Conservation (phyloP, 73 alveolate genomes). For the Paramecium sexaurelia region DNA sequence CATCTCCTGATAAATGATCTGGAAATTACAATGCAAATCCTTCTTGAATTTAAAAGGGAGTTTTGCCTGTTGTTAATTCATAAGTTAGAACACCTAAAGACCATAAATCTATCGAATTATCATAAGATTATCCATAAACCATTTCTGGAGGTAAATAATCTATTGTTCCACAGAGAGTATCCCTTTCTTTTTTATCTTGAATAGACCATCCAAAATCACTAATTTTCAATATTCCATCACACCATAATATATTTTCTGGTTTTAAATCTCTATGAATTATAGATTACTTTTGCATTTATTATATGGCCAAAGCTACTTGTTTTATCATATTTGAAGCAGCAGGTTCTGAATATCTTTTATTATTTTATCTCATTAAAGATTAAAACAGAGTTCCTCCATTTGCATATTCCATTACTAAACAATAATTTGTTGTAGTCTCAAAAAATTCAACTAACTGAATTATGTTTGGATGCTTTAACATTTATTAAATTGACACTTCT, state of each 20-base stretch:
- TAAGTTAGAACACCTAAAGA: conserved; percentile 93
- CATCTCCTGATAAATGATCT: conserved; percentile 65
- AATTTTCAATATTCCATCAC: conserved; percentile 71
- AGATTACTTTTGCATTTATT: conserved; percentile 42
- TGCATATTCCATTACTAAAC: conserved; percentile 82
- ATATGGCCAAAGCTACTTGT: conserved; percentile 28
- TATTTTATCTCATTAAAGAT: conserved; percentile 2
- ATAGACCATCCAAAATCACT: conserved; percentile 75
- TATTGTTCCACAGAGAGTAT: conserved; percentile 95
- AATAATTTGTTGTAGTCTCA: conserved; percentile 85
- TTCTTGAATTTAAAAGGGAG: conserved; percentile 57
- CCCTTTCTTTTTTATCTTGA: conserved; percentile 64
- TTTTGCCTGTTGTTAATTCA: conserved; percentile 92
- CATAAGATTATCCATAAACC: conserved; percentile 88
- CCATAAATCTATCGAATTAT: conserved; percentile 95
- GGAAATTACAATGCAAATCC: conserved; percentile 60
- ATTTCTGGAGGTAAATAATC: conserved; percentile 99
- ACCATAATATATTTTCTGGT: conserved; percentile 78
- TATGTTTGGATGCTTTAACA: conserved; percentile 86
- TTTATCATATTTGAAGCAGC: conserved; percentile 51
- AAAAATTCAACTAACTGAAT: conserved; percentile 90
- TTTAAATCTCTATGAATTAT: conserved; percentile 83
- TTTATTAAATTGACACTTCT: conserved; percentile 12
- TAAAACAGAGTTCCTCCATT: conserved; percentile 54
- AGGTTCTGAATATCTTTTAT: conserved; percentile 52